These are phyloP conservation scores for Aureobasidium sp. DNA, from an alignment of 2,329 filamentous ascomycete genomes.

Conservation along the genomic window DNA sequence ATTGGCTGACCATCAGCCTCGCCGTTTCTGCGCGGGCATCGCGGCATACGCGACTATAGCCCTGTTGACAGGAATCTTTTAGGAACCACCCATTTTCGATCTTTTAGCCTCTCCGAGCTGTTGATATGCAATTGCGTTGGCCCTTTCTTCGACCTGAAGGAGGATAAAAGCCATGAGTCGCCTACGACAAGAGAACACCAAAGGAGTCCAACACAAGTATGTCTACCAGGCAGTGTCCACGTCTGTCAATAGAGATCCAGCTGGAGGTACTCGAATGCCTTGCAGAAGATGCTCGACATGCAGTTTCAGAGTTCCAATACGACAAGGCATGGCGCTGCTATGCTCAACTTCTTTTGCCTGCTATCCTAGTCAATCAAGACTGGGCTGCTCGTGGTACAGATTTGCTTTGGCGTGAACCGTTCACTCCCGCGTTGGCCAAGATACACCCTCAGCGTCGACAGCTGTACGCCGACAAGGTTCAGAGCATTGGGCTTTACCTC, in stretches of 20 bases:
- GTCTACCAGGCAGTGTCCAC: background rate
- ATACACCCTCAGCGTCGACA: background rate
- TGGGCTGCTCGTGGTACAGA: background rate
- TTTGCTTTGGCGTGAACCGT: background rate
- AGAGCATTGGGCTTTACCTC: conserved; percentile 1
- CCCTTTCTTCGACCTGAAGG: background rate
- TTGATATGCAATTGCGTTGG: background rate
- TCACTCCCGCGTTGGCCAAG: background rate
- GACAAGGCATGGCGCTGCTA: conserved; percentile 4
- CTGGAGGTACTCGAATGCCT: background rate
- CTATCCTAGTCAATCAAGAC: background rate
- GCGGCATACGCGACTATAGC: background rate
- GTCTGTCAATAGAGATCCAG: background rate
- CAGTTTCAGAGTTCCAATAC: background rate
- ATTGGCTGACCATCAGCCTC: background rate
- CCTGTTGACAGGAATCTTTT: background rate
- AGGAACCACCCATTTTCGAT: background rate
- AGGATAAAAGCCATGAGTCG: background rate
- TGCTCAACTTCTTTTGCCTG: background rate
- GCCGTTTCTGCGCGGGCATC: background rate
- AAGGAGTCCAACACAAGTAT: background rate
- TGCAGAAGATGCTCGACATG: conserved; percentile 1
- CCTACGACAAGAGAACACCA: background rate
- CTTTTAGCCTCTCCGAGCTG: background rate
- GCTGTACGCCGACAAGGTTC: background rate